phyloP scores from a whole-genome alignment of 345 rosid genomes.

The Lumnitzera racemosa region DNA sequence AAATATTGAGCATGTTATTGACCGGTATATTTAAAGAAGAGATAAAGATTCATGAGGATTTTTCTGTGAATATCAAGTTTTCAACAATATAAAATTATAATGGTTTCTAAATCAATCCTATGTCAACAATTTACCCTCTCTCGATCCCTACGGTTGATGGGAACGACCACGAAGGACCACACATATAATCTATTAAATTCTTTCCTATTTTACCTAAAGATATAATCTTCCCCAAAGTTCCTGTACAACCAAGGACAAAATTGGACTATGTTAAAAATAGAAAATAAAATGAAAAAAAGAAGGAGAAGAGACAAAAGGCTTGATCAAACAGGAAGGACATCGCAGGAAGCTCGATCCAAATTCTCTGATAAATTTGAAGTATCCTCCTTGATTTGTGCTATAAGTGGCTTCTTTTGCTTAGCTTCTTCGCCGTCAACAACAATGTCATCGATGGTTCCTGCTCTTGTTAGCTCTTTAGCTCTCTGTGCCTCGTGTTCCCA shows the following conservation, averaged over 20 bases:
- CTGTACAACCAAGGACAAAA: conserved; percentile 6
- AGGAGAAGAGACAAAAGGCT: neutral
- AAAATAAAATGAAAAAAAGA: neutral
- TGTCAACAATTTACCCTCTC: too few species aligned
- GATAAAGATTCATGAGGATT: too few species aligned
- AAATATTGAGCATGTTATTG: too few species aligned
- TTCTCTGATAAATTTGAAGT: conserved; percentile 17
- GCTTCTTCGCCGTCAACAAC: conserved; percentile 20
- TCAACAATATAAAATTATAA: too few species aligned
- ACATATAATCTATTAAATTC: too few species aligned
- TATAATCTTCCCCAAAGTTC: too few species aligned
- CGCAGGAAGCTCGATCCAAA: conserved; percentile 10
- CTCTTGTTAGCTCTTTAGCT: conserved; percentile 46
- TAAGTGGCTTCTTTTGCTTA: conserved; percentile 16
- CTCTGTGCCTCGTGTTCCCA: conserved; percentile 51
- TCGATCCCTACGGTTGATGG: too few species aligned
- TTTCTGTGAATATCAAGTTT: too few species aligned
- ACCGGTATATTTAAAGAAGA: too few species aligned
- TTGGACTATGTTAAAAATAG: neutral
- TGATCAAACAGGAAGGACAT: neutral
- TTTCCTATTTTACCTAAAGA: too few species aligned
- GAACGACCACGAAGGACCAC: too few species aligned
- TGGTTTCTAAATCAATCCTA: too few species aligned
- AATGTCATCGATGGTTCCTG: neutral
- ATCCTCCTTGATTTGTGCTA: conserved; percentile 32